Base-by-base conservation (phyloP, 2,329 filamentous ascomycete species). In the Claviceps humidiphila region DNA sequence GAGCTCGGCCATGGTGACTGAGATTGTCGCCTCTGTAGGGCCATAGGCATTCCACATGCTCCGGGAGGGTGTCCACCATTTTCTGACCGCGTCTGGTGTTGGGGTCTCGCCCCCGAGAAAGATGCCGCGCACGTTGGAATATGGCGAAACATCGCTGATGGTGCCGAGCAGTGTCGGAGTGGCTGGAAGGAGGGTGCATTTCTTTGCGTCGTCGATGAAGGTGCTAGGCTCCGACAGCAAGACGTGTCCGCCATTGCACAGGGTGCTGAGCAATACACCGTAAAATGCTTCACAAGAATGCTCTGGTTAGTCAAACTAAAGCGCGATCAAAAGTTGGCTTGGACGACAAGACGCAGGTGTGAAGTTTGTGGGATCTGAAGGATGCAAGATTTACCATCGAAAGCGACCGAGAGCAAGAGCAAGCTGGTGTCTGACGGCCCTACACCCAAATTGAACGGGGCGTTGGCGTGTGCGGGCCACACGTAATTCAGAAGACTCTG, bases 361-460 rank as follows among this genome's bases (percentile, higher is more conserved):
- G 38, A 40, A 40, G 16, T 7, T 34, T 11, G 30, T 34, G 4
- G 30, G 4, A 4, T 11, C 11, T 11, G 30, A 11, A 34, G 30
- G 30, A 34, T 11, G 11, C 9, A 34, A 34, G 26, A 51, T 57
- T 51, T 51, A 60, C 60, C 61, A 50, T 64, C 61, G 50, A 64
- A 64, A 11, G 57, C 61, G 34, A 58, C 43, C 2, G 61, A 60
- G 40, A 58, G 61, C 16, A 62, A 41, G 16, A 62, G 40, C 26
- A 63, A 49, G 1, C 59, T 55, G 17, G 40, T 53, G 24, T 56
- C 53, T 7, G 40, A 26, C n/a, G 44, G 53, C 26, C 14, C 13
- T 11, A 38, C 26, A 14, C 30, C 30, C 16, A 47, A 17, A 24
- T 47, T 37, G 14, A 47, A 47, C 14, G 45, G 45, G 9, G 26